Base-by-base conservation (phyloP, 2,329 filamentous ascomycete species). In the Hypoxylon sp. region DNA sequence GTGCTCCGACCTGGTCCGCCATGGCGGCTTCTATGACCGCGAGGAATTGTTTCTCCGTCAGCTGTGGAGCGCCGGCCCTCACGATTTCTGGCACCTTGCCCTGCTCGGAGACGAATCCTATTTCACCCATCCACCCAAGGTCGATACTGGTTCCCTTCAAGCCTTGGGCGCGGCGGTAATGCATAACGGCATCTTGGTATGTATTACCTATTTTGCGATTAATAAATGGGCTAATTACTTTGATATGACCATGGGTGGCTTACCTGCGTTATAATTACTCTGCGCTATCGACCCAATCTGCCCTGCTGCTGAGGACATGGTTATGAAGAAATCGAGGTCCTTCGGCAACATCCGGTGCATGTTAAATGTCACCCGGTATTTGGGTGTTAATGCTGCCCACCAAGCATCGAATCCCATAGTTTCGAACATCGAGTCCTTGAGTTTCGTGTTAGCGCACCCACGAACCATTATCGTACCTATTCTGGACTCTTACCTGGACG, bases 231-330 rank as follows among this genome's bases (percentile, higher is more conserved):
- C 2, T 1, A 4, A 30, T 3, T n/a, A 8, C 6, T 16, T 5
- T 43, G 7, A 41, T 21, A 21, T 5, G 12, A 30, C 12, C 11
- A 23, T 27, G 12, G 12, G 21, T 11, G 11, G 56, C 54, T 66
- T 67, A 63, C 63, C 74, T 25, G 73, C 67, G 56, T 75, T 75
- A 67, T 76, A 75, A 34, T 75, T 74, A 37, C 71, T 72, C 64
- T 76, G 74, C n/a, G 73, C 74, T 37, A 74, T 73, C 16, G 74
- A 75, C 11, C 74, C 74, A 27, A 76, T 73, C 53, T 74, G 71
- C 1, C 74, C 74, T 7, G 73, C 71, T 5, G 71, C 63, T 4
- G 73, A 75, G 2, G 74, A 75, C 29, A 75, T 63, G 7, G 68
- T 69, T 41, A 76, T 67, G 53, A 75, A 75, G 69, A 76, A 75